Conservation (phyloP, 139 green algal genomes). For the Volvox africanus region DNA sequence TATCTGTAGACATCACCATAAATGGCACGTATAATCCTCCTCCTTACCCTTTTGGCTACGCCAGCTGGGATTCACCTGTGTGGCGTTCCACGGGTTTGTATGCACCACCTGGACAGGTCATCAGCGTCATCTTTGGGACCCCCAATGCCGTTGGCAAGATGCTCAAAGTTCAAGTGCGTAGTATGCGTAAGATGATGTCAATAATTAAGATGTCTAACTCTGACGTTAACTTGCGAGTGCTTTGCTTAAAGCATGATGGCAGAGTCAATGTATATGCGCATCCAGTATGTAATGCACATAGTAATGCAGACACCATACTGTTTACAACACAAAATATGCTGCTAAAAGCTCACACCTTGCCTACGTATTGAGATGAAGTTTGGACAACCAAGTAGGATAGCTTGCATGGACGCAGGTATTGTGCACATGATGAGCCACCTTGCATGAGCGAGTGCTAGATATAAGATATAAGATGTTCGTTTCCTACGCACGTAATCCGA, state of each 20-base stretch:
- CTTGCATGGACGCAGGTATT: no score
- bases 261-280: not conserved
- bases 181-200: no score
- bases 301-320: not conserved
- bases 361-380: no score
- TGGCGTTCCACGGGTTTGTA: constrained; percentile 28
- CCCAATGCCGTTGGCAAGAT: not conserved
- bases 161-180: not conserved
- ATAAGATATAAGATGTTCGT: no score
- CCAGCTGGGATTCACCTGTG: not conserved
- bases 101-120: not conserved
- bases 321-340: not conserved
- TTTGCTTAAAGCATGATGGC: no score
- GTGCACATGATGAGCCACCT: no score
- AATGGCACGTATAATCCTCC: not conserved
- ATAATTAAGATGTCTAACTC: no score
- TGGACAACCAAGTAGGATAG: no score
- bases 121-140: not conserved
- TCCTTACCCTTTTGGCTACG: not conserved
- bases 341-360: no score
- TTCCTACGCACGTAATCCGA: no score
- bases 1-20: not conserved
- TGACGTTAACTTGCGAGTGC: not conserved
- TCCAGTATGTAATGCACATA: not conserved
- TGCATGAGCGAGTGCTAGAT: no score